Conservation (phyloP, 192 early-diverging fungal species). For the Coemansia sp. region DNA sequence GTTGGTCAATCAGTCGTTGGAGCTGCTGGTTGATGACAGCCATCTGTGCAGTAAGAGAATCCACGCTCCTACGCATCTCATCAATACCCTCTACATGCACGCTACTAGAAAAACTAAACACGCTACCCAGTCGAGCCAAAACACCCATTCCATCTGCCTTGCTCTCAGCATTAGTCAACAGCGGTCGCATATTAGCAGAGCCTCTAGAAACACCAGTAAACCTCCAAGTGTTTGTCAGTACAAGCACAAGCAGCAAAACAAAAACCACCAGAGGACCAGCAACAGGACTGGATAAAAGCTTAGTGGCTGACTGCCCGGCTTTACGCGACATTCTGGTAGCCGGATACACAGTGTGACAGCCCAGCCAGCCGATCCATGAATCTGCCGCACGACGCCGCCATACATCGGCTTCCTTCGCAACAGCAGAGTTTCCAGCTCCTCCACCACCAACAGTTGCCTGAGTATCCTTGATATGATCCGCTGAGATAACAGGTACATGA, state of each 20-base stretch:
- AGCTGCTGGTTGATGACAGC: constrained; percentile 19
- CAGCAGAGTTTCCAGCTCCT: neutral
- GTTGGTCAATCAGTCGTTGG: constrained; percentile 21
- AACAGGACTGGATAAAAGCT: constrained; percentile 8
- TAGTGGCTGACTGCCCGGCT: neutral
- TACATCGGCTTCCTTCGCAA: constrained; percentile 8
- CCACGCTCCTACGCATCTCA: constrained; percentile 29
- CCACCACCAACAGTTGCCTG: neutral
- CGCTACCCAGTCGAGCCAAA: neutral
- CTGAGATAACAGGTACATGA: neutral
- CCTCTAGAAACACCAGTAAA: neutral
- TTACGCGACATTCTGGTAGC: neutral
- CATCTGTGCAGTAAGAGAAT: constrained; percentile 27
- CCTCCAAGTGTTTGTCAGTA: constrained; percentile 28
- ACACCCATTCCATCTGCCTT: neutral
- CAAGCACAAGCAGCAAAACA: constrained; percentile 18
- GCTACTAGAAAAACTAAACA: neutral
- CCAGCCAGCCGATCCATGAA: constrained; percentile 31
- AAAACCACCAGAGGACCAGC: constrained; percentile 8
- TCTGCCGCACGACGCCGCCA: constrained; percentile 16
- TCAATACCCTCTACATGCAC: constrained; percentile 18
- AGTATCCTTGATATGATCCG: neutral
- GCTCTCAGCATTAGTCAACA: neutral
- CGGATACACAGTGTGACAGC: constrained; percentile 31
- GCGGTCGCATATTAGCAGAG: neutral